Evolutionary conservation across 2,329 filamentous ascomycete genomes (phyloP), one percentile per base, ranked within the genome.

Genomic region (Ilyonectria robusta): DNA sequence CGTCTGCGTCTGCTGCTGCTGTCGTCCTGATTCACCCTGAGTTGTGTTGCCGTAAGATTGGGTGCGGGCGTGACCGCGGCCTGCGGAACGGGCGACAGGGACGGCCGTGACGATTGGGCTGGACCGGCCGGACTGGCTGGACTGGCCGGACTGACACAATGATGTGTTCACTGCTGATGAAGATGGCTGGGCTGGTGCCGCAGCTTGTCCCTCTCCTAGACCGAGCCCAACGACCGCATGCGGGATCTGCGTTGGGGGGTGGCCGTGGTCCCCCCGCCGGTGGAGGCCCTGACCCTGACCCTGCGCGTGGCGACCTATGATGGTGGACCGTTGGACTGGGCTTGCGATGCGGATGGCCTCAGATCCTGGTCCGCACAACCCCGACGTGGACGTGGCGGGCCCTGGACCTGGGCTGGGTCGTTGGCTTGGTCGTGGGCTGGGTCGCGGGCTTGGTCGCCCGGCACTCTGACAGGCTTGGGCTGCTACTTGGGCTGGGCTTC

Each of bases 291-390:
- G 71, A 68, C 66, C 66, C 65, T 72, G 72, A 50, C 61, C 70
- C 70, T 67, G 61, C 46, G 57, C 66, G 62, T 71, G 64, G 69
- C 70, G 58, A 64, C 72, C 67, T 70, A 62, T 71, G 70, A 61
- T 71, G 71, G 65, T 75, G 70, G 72, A 72, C 72, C 71, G 72
- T 75, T 73, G 73, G 69, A 73, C 66, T 59, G 67, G 59, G 58
- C 64, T 67, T 57, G 42, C 53, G 51, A 53, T 57, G 58, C 59
- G 58, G 58, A 62, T 60, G 62, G 61, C 68, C 68, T 70, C 68
- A 66, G 60, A 64, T 63, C 65, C 65, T 51, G 58, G 67, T 64
- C 65, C 61, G 61, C 72, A 56, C 59, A 70, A 59, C 61, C 72
- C 72, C 60, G 69, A 73, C 69, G 50, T 33, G 31, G 31, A 35